Evolutionary conservation across 2,329 filamentous ascomycete species (phyloP).

Genomic region (Diaporthe nobilis): DNA sequence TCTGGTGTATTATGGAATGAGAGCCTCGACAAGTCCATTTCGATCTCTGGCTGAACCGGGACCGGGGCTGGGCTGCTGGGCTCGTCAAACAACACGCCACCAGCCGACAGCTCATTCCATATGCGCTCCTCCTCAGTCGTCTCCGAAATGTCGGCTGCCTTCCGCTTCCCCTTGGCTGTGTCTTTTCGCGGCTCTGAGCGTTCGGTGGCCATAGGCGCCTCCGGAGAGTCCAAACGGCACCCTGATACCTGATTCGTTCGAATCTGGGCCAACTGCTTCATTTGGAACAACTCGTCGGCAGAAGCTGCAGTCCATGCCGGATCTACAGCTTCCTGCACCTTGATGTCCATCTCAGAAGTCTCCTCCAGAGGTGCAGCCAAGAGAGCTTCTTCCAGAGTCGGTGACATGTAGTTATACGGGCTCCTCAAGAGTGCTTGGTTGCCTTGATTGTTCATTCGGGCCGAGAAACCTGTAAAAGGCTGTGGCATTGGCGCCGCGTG

Average conservation of each 20-base stretch:
- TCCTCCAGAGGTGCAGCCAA: conserved; percentile 19
- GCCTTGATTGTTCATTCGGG: not conserved
- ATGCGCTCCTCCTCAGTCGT: conserved; percentile 14
- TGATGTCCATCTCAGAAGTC: conserved; percentile 11
- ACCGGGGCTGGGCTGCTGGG: not conserved
- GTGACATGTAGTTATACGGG: not conserved
- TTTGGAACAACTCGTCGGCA: conserved; percentile 31
- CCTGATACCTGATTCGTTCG: not conserved
- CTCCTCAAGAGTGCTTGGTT: not conserved
- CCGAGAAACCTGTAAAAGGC: not conserved
- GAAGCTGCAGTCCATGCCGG: conserved; percentile 19
- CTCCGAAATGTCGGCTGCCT: conserved; percentile 38
- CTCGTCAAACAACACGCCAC: not conserved
- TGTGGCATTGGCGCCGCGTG: not conserved
- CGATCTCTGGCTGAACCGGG: conserved; percentile 7
- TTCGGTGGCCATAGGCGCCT: not conserved
- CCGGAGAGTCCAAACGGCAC: not conserved
- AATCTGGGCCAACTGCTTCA: conserved; percentile 5
- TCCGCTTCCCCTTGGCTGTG: conserved; percentile 31
- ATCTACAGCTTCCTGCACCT: not conserved
- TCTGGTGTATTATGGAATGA: conserved; percentile 37
- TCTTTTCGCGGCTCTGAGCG: not conserved
- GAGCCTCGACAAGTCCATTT: conserved; percentile 20
- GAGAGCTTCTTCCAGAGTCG: conserved; percentile 20
- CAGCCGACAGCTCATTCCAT: conserved; percentile 26